Base-by-base conservation (phyloP, 169 alveolate genomes). In the Plasmodium gonderi region DNA sequence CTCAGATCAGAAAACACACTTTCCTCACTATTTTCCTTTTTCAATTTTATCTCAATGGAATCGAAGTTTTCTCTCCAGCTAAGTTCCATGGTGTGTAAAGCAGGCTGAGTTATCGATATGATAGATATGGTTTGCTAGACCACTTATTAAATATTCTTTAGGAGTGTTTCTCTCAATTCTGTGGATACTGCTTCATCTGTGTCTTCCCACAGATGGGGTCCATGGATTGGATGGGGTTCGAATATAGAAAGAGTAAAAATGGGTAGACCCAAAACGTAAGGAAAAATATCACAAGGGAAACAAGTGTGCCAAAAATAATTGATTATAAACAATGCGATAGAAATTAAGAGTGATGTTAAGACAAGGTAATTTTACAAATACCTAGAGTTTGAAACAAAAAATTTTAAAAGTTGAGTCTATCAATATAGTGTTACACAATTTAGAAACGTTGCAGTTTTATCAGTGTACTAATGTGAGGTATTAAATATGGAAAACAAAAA, bases 51-150 rank as follows among this genome's bases (percentile, higher is more conserved):
- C 54, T 67, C 81, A 29, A 81, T 51, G 45, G 72, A 42, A 31
- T 81, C 81, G 36, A 81, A 81, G 54, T 67, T 69, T 81, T 81
- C 91, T 31, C 42, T 81, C 91, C 91, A 81, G 49, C 54, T 45
- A 23, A 81, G 54, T 23, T 81, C 80, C 91, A 81, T 81, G 49
- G 72, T 68, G 26, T 20, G 14, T 17, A 20, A n/a, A 31, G 31
- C 14, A 47, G 68, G 29, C 29, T 29, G 67, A 9, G 76, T 23
- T 38, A 29, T 17, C 33, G 42, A 54, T 17, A 23, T 23, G 49
- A 36, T 26, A 38, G 38, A 33, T 14, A 40, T 8, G 33, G n/a
- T n/a, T n/a, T n/a, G n/a, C n/a, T n/a, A n/a, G n/a, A n/a, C n/a
- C n/a, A n/a, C n/a, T n/a, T n/a, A n/a, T n/a, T n/a, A n/a, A n/a